These are phyloP conservation scores for Citropsis articulata DNA, from an alignment of 345 rosid genomes.

Conservation along the genomic window DNA sequence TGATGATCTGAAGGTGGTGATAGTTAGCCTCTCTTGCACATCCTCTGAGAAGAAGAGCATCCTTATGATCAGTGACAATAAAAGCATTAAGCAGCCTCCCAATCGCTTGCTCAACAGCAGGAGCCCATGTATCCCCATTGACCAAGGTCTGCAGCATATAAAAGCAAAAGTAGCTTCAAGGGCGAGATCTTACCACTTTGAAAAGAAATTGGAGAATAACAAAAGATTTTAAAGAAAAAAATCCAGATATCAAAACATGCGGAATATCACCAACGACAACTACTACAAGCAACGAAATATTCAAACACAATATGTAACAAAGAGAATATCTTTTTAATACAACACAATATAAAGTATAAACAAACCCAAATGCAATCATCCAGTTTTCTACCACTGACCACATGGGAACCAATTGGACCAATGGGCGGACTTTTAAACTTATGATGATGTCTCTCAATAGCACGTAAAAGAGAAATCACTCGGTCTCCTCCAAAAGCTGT, in stretches of 20 bases:
- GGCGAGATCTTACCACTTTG: background rate
- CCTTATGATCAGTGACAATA: slow-evolving; percentile 82
- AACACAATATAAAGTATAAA: background rate
- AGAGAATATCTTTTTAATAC: background rate
- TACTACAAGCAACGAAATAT: background rate
- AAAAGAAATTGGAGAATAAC: background rate
- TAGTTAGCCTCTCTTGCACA: slow-evolving; percentile 77
- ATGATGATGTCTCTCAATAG: slow-evolving; percentile 63
- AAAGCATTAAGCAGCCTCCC: slow-evolving; percentile 90
- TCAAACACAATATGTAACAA: background rate
- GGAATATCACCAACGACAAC: background rate
- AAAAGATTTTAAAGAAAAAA: background rate
- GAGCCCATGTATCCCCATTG: slow-evolving; percentile 79
- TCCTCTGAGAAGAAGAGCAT: slow-evolving; percentile 58
- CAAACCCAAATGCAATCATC: background rate
- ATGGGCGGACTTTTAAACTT: slow-evolving; percentile 73
- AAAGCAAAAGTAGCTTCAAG: background rate
- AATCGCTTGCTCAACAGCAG: slow-evolving; percentile 83
- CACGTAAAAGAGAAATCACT: slow-evolving; percentile 69
- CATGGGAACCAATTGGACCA: slow-evolving; percentile 95
- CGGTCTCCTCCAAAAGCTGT: slow-evolving; percentile 95
- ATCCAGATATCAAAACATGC: background rate
- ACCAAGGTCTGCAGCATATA: slow-evolving; percentile 55
- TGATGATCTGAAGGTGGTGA: slow-evolving; percentile 60
- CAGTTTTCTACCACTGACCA: slow-evolving; percentile 49